Conservation (phyloP, 495 filamentous ascomycete genomes). For the Neurospora sp. region DNA sequence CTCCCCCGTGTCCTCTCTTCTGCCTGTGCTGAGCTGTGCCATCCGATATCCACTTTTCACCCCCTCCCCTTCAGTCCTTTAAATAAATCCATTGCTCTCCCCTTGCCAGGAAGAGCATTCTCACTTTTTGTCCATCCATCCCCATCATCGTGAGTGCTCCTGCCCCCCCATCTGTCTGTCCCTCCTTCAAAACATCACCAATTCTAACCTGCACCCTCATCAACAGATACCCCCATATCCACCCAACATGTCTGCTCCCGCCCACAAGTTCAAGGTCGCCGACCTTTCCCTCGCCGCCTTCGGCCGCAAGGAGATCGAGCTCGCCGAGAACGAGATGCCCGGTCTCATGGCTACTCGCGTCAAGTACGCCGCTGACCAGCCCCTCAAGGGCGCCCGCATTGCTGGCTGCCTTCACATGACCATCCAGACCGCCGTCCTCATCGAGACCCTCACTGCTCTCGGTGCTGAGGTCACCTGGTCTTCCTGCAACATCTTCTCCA, state of each 20-base stretch:
- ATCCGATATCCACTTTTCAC: neutral
- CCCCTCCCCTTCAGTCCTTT: neutral
- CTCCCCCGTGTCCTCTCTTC: neutral
- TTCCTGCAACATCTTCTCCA: slow-evolving; percentile 98
- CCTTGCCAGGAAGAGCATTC: neutral
- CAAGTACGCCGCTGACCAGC: slow-evolving; percentile 90
- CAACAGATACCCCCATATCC: slow-evolving; percentile 2
- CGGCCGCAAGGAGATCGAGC: slow-evolving; percentile 96
- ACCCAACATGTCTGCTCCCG: slow-evolving; percentile 60
- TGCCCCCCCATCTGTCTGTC: neutral
- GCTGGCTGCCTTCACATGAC: slow-evolving; percentile 99
- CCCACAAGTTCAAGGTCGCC: slow-evolving; percentile 92
- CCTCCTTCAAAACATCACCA: neutral
- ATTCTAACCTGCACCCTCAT: neutral
- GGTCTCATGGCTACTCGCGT: slow-evolving; percentile 90
- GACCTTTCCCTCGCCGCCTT: slow-evolving; percentile 97
- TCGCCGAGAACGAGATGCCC: slow-evolving; percentile 97
- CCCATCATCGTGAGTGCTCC: neutral
- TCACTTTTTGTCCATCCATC: neutral
- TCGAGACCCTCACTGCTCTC: slow-evolving; percentile 88
- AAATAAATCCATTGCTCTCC: neutral
- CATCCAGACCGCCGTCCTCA: slow-evolving; percentile 98
- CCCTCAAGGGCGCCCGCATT: slow-evolving; percentile 77
- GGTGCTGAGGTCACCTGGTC: slow-evolving; percentile 98
- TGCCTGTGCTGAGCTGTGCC: neutral